Evolutionary conservation across 192 early-diverging fungal genomes (phyloP), one percentile per base, ranked within the genome.

Genomic region (Coemansia biformis): DNA sequence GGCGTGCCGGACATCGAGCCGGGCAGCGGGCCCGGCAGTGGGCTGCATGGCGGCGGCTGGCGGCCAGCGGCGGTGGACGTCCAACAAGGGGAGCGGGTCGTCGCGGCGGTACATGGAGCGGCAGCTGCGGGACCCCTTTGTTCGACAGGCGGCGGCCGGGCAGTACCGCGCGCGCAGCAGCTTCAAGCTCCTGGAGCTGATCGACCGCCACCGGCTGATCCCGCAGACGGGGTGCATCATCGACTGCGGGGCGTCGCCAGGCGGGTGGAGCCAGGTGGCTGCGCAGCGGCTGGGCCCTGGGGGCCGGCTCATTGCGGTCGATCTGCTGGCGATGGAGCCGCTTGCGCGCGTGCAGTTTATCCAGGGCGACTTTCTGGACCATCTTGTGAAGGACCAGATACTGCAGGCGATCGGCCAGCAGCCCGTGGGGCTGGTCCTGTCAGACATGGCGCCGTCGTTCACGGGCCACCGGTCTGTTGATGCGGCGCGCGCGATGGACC

Each of bases 381-480:
- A 54, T 0, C 35, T 42, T 3, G 61, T 77, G 7, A 78, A 72
- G 36, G 35, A 35, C 12, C 43, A 62, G 16, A 38, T 83, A n/a
- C 34, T 23, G 8, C 16, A 46, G 15, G 40, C 66, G 12, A 40
- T 83, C 14, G 65, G 37, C 8, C 43, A 41, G 4, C 54, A 63
- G 23, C 34, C 38, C 15, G 83, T 75, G 9, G 74, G 79, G 11
- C 46, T 76, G 11, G 43, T 85, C 5, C 35, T 80, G 19, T 82
- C 80, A 13, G 90, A 92, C 38, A 90, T 92, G 88, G 85, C 87
- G 14, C 90, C 87, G 40, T 74, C 82, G 38, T 89, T 88, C 43
- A 83, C 84, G 7, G 88, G 88, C 3, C 67, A 75, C 43, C 80
- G 82, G 35, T 68, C 78, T 4, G 75, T 79, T 4, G 88, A 92